Base-by-base conservation (phyloP, 192 early-diverging fungal genomes). In the Coemansia sp. region DNA sequence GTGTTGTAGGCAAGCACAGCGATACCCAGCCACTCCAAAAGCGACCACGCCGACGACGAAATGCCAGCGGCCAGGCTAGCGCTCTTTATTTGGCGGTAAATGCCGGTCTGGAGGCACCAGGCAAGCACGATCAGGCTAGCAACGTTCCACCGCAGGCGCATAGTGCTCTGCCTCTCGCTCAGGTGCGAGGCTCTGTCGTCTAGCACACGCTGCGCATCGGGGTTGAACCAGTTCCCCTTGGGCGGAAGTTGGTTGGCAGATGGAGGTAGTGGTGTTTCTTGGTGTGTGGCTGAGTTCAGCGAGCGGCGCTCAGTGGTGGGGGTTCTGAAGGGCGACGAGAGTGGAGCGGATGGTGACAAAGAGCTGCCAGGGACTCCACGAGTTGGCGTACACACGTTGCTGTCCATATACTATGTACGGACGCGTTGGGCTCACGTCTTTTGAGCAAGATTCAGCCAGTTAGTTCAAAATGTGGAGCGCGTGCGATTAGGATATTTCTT, bases 91-190 rank as follows among this genome's bases (percentile, higher is more conserved):
- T 69, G 69, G 38, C 50, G 58, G 32, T 78, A 83, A 1, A 72
- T 29, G 15, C 73, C 80, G 0, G 76, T 83, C 21, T 83, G 80
- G 37, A 68, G 60, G 46, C 66, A 62, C 69, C 72, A 74, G 19
- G 51, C 64, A 23, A 75, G 44, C 19, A 69, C 75, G 4, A 75
- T 9, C 11, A 83, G 46, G 46, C 68, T 75, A 6, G 70, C 69
- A 11, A 83, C 73, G 61, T 83, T 83, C 76, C 72, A 75, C 44
- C 80, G 76, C 59, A 83, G 67, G 23, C 80, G 76, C 69, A 75
- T 63, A 37, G 76, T 70, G 69, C 76, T 77, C 51, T 78, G 72
- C 25, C 69, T 50, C 55, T 70, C 73, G 55, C 64, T 70, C 36
- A 53, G 45, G 7, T 78, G 75, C n/a, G 25, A 14, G 12, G 72